Percentiles rank a stretch among this genome's conserved stretches.
Conservation (phyloP, 345 rosid species). For the Hibiscus syriacus region DNA sequence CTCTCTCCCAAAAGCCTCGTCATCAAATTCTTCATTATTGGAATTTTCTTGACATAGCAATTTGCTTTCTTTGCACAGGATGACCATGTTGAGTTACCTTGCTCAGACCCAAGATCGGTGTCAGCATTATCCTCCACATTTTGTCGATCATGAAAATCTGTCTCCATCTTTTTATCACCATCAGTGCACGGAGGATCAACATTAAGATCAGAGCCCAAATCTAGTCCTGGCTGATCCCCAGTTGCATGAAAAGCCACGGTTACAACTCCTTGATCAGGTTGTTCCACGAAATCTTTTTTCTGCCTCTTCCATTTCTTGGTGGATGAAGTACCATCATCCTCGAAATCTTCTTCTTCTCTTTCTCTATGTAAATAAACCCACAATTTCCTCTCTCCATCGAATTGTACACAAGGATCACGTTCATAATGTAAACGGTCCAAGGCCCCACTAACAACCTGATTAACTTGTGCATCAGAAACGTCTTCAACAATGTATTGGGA, state of each 20-base stretch:
- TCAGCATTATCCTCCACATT: constrained; percentile 45
- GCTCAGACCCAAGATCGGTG: constrained; percentile 29
- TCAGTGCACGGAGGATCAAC: constrained; percentile 38
- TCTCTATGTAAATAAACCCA: constrained; percentile 97
- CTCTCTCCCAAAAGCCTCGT: constrained; percentile 53
- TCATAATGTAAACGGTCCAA: constrained; percentile 98
- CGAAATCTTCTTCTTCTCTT: constrained; percentile 99
- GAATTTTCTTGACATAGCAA: constrained; percentile 84
- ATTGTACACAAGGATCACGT: constrained; percentile 98
- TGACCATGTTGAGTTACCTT: constrained; percentile 36
- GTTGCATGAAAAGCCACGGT: constrained; percentile 54
- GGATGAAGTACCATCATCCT: constrained; percentile 99
- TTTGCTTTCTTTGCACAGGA: constrained; percentile 40
- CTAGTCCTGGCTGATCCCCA: constrained; percentile 57
- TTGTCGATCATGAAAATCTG: constrained; percentile 36
- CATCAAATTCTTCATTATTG: constrained; percentile 78
- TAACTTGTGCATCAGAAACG: constrained; percentile 86
- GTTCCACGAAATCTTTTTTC: constrained; percentile 83
- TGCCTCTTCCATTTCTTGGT: constrained; percentile 99
- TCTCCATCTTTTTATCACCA: constrained; percentile 41
- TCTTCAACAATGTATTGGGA: constrained; percentile 91
- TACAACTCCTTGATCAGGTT: constrained; percentile 62
- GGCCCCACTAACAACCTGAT: constrained; percentile 96
- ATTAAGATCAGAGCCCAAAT: constrained; percentile 62
- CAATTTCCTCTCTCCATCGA: constrained; percentile 85